Evolutionary conservation across 78 protist genomes (phyloP).

Genomic region (Emiliania huxleyi): DNA sequence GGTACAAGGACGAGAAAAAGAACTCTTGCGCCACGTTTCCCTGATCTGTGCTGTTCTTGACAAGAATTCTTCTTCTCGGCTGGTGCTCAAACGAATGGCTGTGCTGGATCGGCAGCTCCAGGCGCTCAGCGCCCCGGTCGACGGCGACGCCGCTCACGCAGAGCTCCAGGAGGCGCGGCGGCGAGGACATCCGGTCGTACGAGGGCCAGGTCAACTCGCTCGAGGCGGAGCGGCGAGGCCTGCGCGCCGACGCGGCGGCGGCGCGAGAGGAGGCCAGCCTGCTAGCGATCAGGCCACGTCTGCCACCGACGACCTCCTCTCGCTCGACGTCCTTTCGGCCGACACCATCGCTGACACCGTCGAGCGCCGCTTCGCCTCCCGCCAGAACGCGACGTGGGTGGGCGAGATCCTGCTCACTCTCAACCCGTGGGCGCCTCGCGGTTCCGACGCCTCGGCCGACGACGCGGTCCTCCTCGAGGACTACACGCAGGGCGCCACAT

Average conservation of each 20-base stretch:
- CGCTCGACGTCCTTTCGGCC: not conserved
- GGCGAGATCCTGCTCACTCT: not conserved
- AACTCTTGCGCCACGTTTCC: no score
- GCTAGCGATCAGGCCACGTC: no score
- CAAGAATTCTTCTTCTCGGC: no score
- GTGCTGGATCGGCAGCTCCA: not conserved
- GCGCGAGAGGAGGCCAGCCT: not conserved
- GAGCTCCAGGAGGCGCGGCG: not conserved
- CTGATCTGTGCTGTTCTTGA: no score
- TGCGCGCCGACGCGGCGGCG: not conserved
- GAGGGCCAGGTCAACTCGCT: not conserved
- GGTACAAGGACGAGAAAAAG: no score
- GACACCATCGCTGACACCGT: not conserved
- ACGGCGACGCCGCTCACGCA: not conserved
- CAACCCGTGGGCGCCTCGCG: not conserved
- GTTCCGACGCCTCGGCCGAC: not conserved
- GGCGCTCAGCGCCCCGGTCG: not conserved
- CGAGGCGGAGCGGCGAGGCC: not conserved
- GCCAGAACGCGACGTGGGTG: not conserved
- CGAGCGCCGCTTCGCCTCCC: not conserved
- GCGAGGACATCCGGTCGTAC: not conserved
- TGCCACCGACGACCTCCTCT: not conserved
- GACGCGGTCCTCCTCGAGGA: not conserved
- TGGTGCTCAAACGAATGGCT: no score
- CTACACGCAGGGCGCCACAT: not conserved